Base-by-base conservation (phyloP, 305 asterid species). In the Rubia tinctorum region DNA sequence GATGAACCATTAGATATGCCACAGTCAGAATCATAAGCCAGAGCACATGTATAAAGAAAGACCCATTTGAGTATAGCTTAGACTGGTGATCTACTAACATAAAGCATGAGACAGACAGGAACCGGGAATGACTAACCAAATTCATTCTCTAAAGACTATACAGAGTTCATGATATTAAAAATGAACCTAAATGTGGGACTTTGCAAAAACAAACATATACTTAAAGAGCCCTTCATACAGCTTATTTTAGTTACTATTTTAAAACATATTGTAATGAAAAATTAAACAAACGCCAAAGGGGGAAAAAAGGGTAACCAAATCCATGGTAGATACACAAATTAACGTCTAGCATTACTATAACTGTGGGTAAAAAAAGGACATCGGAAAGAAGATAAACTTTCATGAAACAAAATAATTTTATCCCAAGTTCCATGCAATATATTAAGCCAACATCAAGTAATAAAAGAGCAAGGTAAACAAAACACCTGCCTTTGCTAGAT, bases 401-500 rank as follows among this genome's bases (percentile, higher is more conserved):
- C 14, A 42, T 55, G 34, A 66, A 51, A 74, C 2, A 15, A 59
- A 72, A 73, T 45, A 4, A 44, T 47, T n/a, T 17, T 27, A 60
- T 37, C 39, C 17, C 11, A 58, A 58, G 66, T 7, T 44, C 13
- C 58, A 20, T 0, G 6, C 47, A 40, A 34, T 12, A 23, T 56
- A 59, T 69, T 45, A 47, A 40, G 42, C 18, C 59, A 76, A 71
- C n/a, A 78, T 68, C 72, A 66, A 71, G 60, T 34, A 34, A 34
- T 59, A 37, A 76, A 18, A 65, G 9, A 69, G 47, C 58, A n/a
- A 23, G 47, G 65, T 67, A 73, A 68, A 49, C 72, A 18, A 72
- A 73, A 51, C 44, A 82, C 89, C 77, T 78, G 73, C 98, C 92
- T 85, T 83, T 68, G 68, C 78, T 43, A 53, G 80, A 69, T 55